Evolutionary conservation across 2,329 filamentous ascomycete species (phyloP), one percentile per base, ranked within the genome.

Genomic region (Periglandula ipomoeae): DNA sequence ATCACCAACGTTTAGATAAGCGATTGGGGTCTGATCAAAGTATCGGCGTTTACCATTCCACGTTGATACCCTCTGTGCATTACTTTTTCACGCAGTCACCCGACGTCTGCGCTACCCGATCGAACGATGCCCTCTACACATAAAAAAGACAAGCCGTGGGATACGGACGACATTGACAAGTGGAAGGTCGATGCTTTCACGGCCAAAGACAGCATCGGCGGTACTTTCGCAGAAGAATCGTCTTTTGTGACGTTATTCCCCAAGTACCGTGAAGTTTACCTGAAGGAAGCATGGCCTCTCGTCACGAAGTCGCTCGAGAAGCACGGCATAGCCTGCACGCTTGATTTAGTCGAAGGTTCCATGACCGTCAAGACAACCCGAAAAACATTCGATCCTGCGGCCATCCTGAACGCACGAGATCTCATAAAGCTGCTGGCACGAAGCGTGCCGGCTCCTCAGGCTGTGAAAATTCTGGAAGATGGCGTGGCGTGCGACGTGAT

Each of bases 291-390:
- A 59, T 98, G 93, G 93, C 89, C 91, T 3, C 78, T 94, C 41
- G 81, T 98, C 51, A 97, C 89, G 24, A 84, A 85, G 60, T 77
- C 87, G 1, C 81, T 98, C 52, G 87, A 95, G 61, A 94, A 93
- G 68, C 74, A 79, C 49, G 89, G 90, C 56, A 89, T 98, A 42
- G 88, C 87, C 39, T 96, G 91, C 64, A 90, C 87, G 8, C 81
- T 98, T 23, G 91, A 98, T 72, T 75, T 98, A 65, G 86, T 97
- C 4, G 90, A 97, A 66, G 93, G 93, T 62, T 89, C 83, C 64
- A 97, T 97, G 91, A 90, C 87, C 0, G 91, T 97, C 55, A 94
- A 91, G 70, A 97, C 93, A 22, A 97, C 91, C 2, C 76, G 86
- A 59, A 90, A 90, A 66, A 95, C 89, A 3, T 95, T 76, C 65